Percentiles rank a stretch among this genome's conserved stretches.
phyloP scores from a whole-genome alignment of 2,329 filamentous ascomycete species.

The Talaromyces sp. region DNA sequence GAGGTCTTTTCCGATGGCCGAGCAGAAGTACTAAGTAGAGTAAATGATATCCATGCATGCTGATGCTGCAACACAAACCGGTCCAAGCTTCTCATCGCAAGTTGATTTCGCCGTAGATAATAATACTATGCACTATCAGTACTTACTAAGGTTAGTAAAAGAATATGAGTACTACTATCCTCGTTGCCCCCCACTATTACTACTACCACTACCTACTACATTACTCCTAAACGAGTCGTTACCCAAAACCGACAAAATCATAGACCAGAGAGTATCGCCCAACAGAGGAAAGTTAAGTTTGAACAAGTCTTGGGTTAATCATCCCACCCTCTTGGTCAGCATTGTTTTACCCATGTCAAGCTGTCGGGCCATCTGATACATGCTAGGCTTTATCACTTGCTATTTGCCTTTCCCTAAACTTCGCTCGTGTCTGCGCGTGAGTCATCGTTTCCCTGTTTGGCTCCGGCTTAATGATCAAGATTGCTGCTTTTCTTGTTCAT shows the following conservation, averaged over 20 bases:
- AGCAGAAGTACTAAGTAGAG: too few species aligned
- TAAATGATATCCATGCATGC: slow-evolving; percentile 8
- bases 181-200: not conserved
- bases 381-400: slow-evolving; percentile 11
- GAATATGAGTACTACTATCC: not conserved
- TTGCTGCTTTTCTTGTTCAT: slow-evolving; percentile 14
- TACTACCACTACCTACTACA: not conserved
- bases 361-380: slow-evolving; percentile 18
- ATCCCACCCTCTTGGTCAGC: slow-evolving; percentile 17
- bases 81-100: slow-evolving; percentile 12
- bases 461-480: slow-evolving; percentile 17
- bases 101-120: not conserved
- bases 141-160: not conserved
- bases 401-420: slow-evolving; percentile 7
- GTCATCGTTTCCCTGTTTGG: slow-evolving; percentile 19
- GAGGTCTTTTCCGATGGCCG: slow-evolving; percentile 4
- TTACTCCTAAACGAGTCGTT: not conserved
- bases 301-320: slow-evolving; percentile 9
- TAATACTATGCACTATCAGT: too few species aligned
- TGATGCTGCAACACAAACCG: not conserved
- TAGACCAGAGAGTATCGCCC: not conserved
- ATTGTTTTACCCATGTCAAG: slow-evolving; percentile 8
- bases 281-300: not conserved
- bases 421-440: slow-evolving; percentile 14
- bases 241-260: not conserved